Percentiles rank a stretch among this genome's conserved stretches.
Evolutionary conservation across 306 rosid genomes (phyloP).

Genomic region (Prosopis cineraria): DNA sequence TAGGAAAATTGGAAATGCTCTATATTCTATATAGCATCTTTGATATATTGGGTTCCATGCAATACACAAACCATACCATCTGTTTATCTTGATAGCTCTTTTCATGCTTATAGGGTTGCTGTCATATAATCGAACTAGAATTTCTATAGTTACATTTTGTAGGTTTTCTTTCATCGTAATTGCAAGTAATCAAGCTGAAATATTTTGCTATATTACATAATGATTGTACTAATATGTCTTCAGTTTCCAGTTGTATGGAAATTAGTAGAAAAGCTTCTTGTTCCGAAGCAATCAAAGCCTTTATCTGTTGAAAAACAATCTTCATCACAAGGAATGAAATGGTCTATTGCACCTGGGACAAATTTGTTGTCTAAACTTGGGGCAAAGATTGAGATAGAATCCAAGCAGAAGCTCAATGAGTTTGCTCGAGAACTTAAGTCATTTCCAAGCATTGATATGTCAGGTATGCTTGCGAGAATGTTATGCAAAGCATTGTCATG

Average conservation of each 20-base stretch:
- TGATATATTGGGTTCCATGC: neutral
- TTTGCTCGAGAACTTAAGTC: slow-evolving; percentile 87
- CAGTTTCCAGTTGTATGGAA: slow-evolving; percentile 98
- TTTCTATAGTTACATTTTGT: slow-evolving; percentile 2
- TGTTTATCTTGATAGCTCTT: neutral
- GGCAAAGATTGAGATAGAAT: slow-evolving; percentile 80
- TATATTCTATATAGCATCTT: neutral
- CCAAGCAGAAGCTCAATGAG: slow-evolving; percentile 86
- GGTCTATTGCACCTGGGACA: slow-evolving; percentile 81
- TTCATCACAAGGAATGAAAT: slow-evolving; percentile 64
- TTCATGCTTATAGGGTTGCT: neutral
- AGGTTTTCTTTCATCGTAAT: slow-evolving; percentile 17
- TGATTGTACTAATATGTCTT: slow-evolving; percentile 65
- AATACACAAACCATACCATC: neutral
- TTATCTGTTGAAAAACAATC: slow-evolving; percentile 52
- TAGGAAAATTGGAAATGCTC: neutral
- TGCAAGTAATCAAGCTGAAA: slow-evolving; percentile 5
- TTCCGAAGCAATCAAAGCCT: slow-evolving; percentile 58
- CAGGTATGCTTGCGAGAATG: slow-evolving; percentile 66
- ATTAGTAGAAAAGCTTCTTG: slow-evolving; percentile 76
- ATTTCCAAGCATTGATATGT: slow-evolving; percentile 81
- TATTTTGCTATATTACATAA: slow-evolving; percentile 36
- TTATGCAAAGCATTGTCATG: slow-evolving; percentile 2
- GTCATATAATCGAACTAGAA: neutral
- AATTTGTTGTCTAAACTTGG: slow-evolving; percentile 74